Evolutionary conservation across 257 asterid species (phyloP).

Genomic region (Plantago ovata): DNA sequence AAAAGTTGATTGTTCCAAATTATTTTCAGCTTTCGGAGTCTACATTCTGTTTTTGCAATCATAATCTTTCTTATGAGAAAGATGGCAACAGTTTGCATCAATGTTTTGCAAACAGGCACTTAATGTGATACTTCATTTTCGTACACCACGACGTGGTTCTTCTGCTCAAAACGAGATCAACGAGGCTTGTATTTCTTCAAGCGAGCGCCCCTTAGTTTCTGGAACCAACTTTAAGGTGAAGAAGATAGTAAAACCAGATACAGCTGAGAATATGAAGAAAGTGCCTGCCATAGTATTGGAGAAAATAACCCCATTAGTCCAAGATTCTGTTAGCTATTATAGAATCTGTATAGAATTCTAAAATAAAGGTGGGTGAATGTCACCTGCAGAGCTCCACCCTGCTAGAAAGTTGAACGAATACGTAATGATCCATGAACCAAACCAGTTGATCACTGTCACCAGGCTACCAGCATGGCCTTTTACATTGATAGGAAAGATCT

Average conservation of each 20-base stretch:
- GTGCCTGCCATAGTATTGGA: slow-evolving; percentile 46
- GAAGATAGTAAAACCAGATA: slow-evolving; percentile 54
- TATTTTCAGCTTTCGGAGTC: no score
- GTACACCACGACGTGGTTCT: background rate
- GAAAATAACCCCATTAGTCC: background rate
- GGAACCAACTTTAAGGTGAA: slow-evolving; percentile 66
- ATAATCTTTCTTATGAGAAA: no score
- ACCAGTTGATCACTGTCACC: slow-evolving; percentile 81
- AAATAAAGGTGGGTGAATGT: background rate
- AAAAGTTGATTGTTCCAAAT: no score
- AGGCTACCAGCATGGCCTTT: slow-evolving; percentile 85
- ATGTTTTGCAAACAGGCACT: no score
- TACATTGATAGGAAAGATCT: slow-evolving; percentile 88
- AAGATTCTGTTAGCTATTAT: background rate
- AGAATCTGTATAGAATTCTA: no score
- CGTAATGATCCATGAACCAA: slow-evolving; percentile 80
- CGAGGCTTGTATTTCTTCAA: slow-evolving; percentile 79
- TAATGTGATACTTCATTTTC: background rate
- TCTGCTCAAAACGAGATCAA: slow-evolving; percentile 36
- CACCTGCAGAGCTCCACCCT: slow-evolving; percentile 82
- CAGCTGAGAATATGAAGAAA: slow-evolving; percentile 55
- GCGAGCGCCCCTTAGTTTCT: slow-evolving; percentile 75
- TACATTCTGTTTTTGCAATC: no score
- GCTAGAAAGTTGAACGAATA: slow-evolving; percentile 67
- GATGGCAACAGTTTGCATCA: no score